Percentiles rank a stretch among this genome's conserved stretches.
These are phyloP conservation scores for Camelina neglecta DNA, from an alignment of 345 rosid species.

Conservation along the genomic window DNA sequence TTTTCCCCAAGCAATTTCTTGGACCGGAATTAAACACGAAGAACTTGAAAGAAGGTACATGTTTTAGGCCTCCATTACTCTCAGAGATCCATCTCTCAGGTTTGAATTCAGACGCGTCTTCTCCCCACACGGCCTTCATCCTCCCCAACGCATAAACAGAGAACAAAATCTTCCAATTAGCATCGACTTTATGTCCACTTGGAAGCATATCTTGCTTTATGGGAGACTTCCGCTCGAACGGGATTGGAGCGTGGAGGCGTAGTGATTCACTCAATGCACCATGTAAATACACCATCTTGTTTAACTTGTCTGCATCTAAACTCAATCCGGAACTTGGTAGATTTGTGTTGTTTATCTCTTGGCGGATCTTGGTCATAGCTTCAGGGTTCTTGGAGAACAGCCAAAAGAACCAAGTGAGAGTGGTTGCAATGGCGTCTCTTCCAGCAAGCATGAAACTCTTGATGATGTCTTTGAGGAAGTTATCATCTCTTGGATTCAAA, in stretches of 20 bases:
- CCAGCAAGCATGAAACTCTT: conserved; percentile 57
- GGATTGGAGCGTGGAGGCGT: conserved; percentile 48
- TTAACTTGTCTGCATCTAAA: conserved; percentile 31
- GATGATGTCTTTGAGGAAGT: conserved; percentile 56
- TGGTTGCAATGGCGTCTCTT: conserved; percentile 46
- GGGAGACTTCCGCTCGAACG: conserved; percentile 35
- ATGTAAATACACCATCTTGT: conserved; percentile 47
- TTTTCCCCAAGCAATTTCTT: conserved; percentile 38
- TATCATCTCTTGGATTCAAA: conserved; percentile 38
- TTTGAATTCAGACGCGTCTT: conserved; percentile 47
- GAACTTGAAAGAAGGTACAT: conserved; percentile 43
- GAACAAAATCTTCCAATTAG: conserved; percentile 35
- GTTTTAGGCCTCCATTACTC: conserved; percentile 30
- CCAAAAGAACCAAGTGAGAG: conserved; percentile 62
- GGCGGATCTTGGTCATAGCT: conserved; percentile 47
- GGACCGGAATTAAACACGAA: conserved; percentile 44
- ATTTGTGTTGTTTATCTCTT: conserved; percentile 16
- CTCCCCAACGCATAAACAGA: conserved; percentile 46
- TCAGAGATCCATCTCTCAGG: conserved; percentile 44
- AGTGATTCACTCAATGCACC: conserved; percentile 51
- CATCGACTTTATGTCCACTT: conserved; percentile 46
- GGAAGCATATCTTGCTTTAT: conserved; percentile 46
- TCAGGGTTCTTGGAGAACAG: conserved; percentile 49
- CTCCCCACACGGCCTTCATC: conserved; percentile 43
- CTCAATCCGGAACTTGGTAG: conserved; percentile 24